These are phyloP conservation scores for Acanthamoeba lugdunensis DNA, from an alignment of 208 protist genomes.

Conservation along the genomic window DNA sequence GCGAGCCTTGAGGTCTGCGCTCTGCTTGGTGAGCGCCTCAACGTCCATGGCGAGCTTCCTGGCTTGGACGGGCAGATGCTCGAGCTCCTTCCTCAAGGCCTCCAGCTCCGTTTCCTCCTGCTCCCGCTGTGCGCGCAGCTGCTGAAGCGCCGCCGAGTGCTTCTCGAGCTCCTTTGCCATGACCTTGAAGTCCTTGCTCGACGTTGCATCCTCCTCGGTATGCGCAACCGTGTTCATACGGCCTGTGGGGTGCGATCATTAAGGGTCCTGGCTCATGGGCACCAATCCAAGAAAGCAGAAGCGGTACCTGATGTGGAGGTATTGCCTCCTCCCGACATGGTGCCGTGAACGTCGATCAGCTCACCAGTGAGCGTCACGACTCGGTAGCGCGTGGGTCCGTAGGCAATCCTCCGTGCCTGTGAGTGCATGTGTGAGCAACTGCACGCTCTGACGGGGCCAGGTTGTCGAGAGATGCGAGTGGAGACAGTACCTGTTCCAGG, in stretches of 20 bases:
- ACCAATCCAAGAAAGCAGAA: neutral
- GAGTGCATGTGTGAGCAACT: neutral
- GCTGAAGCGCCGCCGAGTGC: neutral
- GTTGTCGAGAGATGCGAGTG: no score
- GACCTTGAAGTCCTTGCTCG: slow-evolving; percentile 44
- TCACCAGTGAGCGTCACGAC: slow-evolving; percentile 96
- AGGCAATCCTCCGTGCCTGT: slow-evolving; percentile 73
- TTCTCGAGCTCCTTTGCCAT: slow-evolving; percentile 61
- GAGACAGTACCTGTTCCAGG: slow-evolving; percentile 89
- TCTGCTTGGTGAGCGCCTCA: slow-evolving; percentile 45
- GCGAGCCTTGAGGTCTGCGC: slow-evolving; percentile 40
- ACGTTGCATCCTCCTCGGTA: neutral
- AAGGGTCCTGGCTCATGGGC: neutral
- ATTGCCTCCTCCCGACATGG: slow-evolving; percentile 97
- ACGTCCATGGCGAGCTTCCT: slow-evolving; percentile 78
- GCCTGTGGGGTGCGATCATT: neutral
- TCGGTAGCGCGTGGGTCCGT: slow-evolving; percentile 89
- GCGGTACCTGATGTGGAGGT: slow-evolving; percentile 52
- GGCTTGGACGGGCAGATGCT: slow-evolving; percentile 65
- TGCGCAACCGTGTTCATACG: slow-evolving; percentile 23
- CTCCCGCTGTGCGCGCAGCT: neutral
- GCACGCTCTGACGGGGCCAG: neutral
- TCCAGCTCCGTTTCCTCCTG: slow-evolving; percentile 38
- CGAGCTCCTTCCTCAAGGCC: neutral
- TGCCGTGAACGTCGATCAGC: slow-evolving; percentile 96